These are phyloP conservation scores for Stephania yunnanensis DNA, from an alignment of 164 flowering plant species.

Conservation along the genomic window DNA sequence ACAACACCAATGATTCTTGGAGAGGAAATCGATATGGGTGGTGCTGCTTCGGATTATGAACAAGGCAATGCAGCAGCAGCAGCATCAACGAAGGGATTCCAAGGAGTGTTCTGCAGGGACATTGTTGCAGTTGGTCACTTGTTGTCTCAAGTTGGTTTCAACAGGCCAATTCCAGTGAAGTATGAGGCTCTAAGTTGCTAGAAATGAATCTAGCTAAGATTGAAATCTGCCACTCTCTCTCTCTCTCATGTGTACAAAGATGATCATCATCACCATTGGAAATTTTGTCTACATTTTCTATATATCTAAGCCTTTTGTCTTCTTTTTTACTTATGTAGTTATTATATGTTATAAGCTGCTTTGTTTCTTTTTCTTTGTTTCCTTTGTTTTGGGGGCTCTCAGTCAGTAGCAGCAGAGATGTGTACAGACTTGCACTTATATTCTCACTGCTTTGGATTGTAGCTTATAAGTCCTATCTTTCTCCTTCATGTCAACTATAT, in stretches of 20 bases:
- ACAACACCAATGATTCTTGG: neutral
- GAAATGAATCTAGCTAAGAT: constrained; percentile 1
- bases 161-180: constrained; percentile 63
- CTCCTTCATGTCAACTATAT: neutral
- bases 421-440: constrained; percentile 2
- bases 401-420: neutral
- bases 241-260: constrained; percentile 32
- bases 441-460: neutral
- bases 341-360: neutral
- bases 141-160: constrained; percentile 66
- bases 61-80: constrained; percentile 20
- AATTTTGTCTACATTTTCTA: constrained; percentile 36
- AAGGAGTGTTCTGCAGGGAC: constrained; percentile 89
- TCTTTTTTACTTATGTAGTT: neutral
- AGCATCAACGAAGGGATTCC: constrained; percentile 30
- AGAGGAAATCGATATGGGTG: neutral
- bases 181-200: constrained; percentile 90
- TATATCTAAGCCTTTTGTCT: neutral
- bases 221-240: neutral
- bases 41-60: constrained; percentile 5
- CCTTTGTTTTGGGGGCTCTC: neutral
- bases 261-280: constrained; percentile 32
- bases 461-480: neutral
- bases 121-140: constrained; percentile 65
- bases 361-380: neutral